A percentile compares a stretch with the other conserved stretches of the same genome.
phyloP scores from a whole-genome alignment of 1,139 yeast genomes.

The Zygotorulaspora mrakii region DNA sequence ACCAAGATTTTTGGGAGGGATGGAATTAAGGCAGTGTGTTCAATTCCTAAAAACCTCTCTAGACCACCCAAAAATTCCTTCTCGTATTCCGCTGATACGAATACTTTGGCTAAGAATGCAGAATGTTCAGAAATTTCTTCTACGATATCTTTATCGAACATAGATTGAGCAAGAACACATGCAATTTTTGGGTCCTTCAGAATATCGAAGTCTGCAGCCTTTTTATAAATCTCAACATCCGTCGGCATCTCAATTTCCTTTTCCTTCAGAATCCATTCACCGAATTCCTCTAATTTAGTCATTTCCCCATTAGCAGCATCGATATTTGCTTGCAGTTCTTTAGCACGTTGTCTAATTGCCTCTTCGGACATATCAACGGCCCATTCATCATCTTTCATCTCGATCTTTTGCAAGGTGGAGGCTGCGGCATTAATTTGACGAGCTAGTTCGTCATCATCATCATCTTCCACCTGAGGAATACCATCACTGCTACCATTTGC shows the following conservation, averaged over 20 bases:
- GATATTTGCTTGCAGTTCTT: slow-evolving; percentile 64
- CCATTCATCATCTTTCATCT: slow-evolving; percentile 90
- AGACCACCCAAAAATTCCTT: slow-evolving; percentile 91
- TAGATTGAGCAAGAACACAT: slow-evolving; percentile 86
- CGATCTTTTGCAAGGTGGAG: slow-evolving; percentile 53
- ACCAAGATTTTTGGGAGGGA: slow-evolving; percentile 77
- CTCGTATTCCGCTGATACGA: slow-evolving; percentile 64
- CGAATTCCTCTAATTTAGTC: slow-evolving; percentile 63
- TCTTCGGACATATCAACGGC: slow-evolving; percentile 97
- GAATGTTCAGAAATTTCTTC: slow-evolving; percentile 71
- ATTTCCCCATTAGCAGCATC: slow-evolving; percentile 42
- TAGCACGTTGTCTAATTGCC: slow-evolving; percentile 91
- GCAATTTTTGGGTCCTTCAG: slow-evolving; percentile 71
- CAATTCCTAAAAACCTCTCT: slow-evolving; percentile 86
- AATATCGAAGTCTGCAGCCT: slow-evolving; percentile 76
- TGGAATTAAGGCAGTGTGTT: slow-evolving; percentile 71
- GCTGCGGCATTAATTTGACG: slow-evolving; percentile 84
- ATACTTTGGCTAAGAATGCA: slow-evolving; percentile 76
- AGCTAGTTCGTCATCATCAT: slow-evolving; percentile 69
- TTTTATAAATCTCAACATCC: slow-evolving; percentile 89
- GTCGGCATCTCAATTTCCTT: slow-evolving; percentile 61
- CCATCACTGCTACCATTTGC: slow-evolving; percentile 28
- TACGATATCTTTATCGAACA: slow-evolving; percentile 76
- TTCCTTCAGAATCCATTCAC: slow-evolving; percentile 75
- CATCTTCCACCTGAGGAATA: slow-evolving; percentile 38